Evolutionary conservation across 176 grass and related monocot genomes (phyloP).

Genomic region (Oryza brachyantha): DNA sequence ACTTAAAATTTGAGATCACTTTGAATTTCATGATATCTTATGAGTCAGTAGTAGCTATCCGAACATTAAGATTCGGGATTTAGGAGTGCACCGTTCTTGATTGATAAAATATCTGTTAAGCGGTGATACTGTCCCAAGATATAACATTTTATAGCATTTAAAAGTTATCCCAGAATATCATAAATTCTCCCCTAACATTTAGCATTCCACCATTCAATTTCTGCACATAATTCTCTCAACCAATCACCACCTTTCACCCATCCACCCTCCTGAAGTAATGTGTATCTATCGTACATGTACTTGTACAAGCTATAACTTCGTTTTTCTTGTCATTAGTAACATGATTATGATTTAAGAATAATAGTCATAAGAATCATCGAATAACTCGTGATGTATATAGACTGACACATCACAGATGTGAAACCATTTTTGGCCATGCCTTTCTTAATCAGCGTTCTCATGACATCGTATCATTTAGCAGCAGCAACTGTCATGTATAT

Average conservation of each 20-base stretch:
- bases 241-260: no score
- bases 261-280: no score
- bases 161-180: no score
- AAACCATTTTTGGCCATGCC: neutral
- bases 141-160: no score
- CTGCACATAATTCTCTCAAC: no score
- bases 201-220: no score
- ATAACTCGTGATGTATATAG: neutral
- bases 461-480: neutral
- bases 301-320: neutral
- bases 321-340: neutral
- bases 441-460: neutral
- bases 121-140: no score
- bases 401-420: neutral
- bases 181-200: no score
- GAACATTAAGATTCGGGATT: neutral
- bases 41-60: no score
- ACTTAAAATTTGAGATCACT: no score
- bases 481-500: neutral
- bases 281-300: neutral
- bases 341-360: neutral
- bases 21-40: no score
- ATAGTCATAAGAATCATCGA: neutral
- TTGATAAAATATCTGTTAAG: neutral
- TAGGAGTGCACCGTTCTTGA: neutral